A percentile compares a stretch with the other conserved stretches of the same genome.
Evolutionary conservation across 2,329 filamentous ascomycete genomes (phyloP).

Genomic region (Metarhizium guizhouense): DNA sequence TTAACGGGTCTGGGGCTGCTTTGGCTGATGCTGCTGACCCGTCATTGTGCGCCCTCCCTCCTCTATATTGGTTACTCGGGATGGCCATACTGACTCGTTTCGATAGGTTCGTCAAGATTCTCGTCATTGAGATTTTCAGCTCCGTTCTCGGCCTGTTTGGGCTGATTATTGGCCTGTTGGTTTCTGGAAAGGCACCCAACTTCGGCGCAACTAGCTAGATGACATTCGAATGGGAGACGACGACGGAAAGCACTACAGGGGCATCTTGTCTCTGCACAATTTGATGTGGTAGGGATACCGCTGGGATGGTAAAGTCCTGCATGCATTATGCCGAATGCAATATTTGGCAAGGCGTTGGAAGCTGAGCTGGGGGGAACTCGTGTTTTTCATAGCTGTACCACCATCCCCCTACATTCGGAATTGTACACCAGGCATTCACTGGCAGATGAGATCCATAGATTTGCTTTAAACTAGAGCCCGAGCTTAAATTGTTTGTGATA

Average conservation of each 20-base stretch:
- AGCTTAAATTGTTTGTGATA: not conserved
- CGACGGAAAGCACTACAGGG: not conserved
- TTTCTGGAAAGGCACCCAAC: conserved; percentile 66
- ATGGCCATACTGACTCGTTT: conserved; percentile 13
- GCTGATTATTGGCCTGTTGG: conserved; percentile 84
- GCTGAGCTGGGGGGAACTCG: conserved; percentile 21
- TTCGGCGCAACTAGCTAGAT: conserved; percentile 11
- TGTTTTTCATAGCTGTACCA: conserved; percentile 24
- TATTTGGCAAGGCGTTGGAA: conserved; percentile 32
- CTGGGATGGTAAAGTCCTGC: not conserved
- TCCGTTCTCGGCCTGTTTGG: conserved; percentile 95
- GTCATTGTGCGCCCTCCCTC: conserved; percentile 56
- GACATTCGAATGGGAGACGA: not conserved
- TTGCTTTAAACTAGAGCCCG: conserved; percentile 7
- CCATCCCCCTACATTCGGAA: conserved; percentile 18
- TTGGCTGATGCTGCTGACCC: conserved; percentile 91
- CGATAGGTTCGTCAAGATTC: conserved; percentile 87
- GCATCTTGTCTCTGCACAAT: not conserved
- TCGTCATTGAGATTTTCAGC: conserved; percentile 99
- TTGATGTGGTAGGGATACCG: not conserved
- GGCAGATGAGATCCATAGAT: conserved; percentile 12
- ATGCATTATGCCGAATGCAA: conserved; percentile 25
- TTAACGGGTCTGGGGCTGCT: conserved; percentile 95
- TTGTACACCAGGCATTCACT: conserved; percentile 25
- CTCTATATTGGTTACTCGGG: not conserved